Evolutionary conservation across 2,329 filamentous ascomycete species (phyloP).

Genomic region (Phialocephala subalpina): DNA sequence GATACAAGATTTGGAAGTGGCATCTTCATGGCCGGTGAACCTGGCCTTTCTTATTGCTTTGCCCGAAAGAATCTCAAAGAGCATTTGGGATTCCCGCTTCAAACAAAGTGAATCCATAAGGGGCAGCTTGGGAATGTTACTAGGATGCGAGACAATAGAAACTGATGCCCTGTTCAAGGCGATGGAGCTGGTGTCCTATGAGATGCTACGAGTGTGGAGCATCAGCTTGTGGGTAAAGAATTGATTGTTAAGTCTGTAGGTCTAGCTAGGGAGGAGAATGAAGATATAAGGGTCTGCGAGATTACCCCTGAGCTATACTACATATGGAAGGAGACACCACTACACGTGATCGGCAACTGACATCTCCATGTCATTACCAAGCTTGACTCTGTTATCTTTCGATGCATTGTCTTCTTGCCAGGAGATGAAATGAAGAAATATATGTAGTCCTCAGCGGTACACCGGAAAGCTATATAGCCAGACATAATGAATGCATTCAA

Average conservation of each 20-base stretch:
- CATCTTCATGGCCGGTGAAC: not conserved
- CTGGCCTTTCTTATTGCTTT: not conserved
- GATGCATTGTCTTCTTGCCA: conserved; percentile 9
- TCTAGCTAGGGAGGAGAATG: no score
- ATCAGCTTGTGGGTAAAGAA: no score
- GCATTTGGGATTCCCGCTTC: no score
- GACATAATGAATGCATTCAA: not conserved
- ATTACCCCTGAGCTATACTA: no score
- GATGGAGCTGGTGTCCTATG: not conserved
- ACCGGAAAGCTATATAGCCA: not conserved
- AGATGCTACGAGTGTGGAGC: no score
- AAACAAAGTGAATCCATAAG: not conserved
- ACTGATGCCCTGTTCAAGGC: not conserved
- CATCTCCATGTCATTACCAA: conserved; percentile 15
- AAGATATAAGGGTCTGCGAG: no score
- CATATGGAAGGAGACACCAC: no score
- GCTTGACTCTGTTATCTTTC: conserved; percentile 9
- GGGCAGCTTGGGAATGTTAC: not conserved
- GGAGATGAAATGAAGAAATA: not conserved
- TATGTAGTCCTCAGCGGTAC: not conserved
- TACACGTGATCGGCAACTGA: no score
- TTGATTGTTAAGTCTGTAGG: no score
- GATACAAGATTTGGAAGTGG: not conserved
- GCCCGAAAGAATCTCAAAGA: not conserved
- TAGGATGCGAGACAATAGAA: conserved; percentile 10